These are phyloP conservation scores for Boletus hoseneyae DNA, from an alignment of 1,284 basidiomycete genomes.

Conservation along the genomic window DNA sequence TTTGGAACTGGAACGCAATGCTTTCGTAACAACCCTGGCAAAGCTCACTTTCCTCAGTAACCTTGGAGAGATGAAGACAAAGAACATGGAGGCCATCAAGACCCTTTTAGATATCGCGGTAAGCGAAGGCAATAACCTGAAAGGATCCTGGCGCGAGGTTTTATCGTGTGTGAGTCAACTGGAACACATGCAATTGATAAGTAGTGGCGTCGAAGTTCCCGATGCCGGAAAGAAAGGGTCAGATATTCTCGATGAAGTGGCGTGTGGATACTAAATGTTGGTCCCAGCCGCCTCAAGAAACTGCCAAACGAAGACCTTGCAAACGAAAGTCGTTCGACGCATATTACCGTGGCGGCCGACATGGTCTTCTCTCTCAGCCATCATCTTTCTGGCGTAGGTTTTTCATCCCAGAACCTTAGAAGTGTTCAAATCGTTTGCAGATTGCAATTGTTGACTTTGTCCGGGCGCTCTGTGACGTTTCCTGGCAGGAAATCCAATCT, in stretches of 20 bases:
- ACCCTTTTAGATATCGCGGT: slow-evolving; percentile 89
- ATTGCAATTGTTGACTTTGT: slow-evolving; percentile 99
- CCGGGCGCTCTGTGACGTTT: slow-evolving; percentile 92
- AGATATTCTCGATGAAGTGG: slow-evolving; percentile 25
- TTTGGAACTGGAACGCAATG: slow-evolving; percentile 91
- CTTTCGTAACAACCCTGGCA: slow-evolving; percentile 94
- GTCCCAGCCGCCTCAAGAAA: slow-evolving; percentile 57
- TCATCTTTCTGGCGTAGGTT: slow-evolving; percentile 87
- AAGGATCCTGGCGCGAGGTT: slow-evolving; percentile 95
- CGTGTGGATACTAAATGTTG: slow-evolving; percentile 6
- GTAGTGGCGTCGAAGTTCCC: slow-evolving; percentile 78
- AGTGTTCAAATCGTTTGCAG: slow-evolving; percentile 39
- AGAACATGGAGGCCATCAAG: slow-evolving; percentile 99
- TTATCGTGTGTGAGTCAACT: slow-evolving; percentile 94
- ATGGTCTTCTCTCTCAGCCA: slow-evolving; percentile 98
- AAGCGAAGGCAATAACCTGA: slow-evolving; percentile 90
- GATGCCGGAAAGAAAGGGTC: slow-evolving; percentile 81
- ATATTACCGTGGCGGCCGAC: slow-evolving; percentile 98
- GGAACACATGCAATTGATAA: slow-evolving; percentile 96
- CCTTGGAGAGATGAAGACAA: slow-evolving; percentile 95
- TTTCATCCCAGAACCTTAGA: slow-evolving; percentile 7
- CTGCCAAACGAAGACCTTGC: slow-evolving; percentile 91
- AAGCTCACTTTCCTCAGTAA: slow-evolving; percentile 98
- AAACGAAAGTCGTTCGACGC: slow-evolving; percentile 94
- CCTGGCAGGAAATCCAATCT: slow-evolving; percentile 99